Evolutionary conservation across 2,329 filamentous ascomycete genomes (phyloP).

Genomic region (Penicillium nordicum): DNA sequence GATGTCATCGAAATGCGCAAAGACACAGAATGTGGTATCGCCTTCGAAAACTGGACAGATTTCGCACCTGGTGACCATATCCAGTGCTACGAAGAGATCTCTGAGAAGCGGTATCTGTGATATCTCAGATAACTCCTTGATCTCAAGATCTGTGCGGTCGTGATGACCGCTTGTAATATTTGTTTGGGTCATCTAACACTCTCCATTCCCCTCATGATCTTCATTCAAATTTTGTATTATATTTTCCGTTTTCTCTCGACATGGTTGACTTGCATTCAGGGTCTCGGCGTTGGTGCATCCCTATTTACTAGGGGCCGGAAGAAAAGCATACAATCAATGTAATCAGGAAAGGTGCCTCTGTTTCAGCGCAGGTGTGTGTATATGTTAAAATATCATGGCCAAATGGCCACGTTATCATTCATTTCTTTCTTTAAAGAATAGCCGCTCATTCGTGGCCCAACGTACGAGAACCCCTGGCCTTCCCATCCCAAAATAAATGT

Average conservation of each 20-base stretch:
- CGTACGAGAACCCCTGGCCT: neutral
- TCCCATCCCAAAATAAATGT: neutral
- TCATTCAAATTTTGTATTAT: constrained; percentile 10
- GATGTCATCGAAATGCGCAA: constrained; percentile 86
- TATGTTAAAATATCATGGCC: constrained; percentile 6
- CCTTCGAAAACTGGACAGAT: constrained; percentile 74
- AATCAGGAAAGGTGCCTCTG: constrained; percentile 1
- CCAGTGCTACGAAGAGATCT: constrained; percentile 78
- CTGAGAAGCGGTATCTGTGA: constrained; percentile 61
- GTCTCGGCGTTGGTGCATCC: constrained; percentile 14
- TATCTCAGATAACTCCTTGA: constrained; percentile 1
- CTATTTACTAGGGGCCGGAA: neutral
- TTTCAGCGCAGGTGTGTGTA: constrained; percentile 1
- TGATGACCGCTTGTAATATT: constrained; percentile 5
- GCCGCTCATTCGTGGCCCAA: neutral
- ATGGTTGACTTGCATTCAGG: constrained; percentile 15
- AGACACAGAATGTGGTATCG: constrained; percentile 88
- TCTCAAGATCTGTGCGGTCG: neutral
- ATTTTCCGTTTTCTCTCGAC: constrained; percentile 3
- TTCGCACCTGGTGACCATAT: constrained; percentile 79
- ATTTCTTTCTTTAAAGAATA: neutral
- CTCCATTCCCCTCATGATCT: constrained; percentile 2
- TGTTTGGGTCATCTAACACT: constrained; percentile 2
- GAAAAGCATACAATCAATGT: constrained; percentile 6
- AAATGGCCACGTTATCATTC: neutral